Percentiles rank a stretch among this genome's conserved stretches.
Evolutionary conservation across 164 flowering plant species (phyloP).

Genomic region (Stephania cephalantha): DNA sequence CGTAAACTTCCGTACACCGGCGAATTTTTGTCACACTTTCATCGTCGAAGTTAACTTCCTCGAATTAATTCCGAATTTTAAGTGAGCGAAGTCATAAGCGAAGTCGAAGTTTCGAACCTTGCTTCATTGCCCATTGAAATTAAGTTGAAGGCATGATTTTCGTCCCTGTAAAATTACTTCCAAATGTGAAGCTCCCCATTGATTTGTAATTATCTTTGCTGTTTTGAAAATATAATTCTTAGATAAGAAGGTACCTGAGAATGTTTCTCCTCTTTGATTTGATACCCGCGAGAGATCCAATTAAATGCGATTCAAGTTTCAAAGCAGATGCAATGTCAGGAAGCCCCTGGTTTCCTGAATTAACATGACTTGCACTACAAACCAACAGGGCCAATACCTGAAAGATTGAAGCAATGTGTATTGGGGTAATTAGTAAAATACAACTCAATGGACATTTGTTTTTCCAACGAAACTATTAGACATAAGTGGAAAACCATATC

Average conservation of each 20-base stretch:
- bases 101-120: too few species aligned
- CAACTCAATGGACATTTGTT: too few species aligned
- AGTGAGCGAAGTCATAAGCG: too few species aligned
- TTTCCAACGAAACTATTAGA: background rate
- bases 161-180: background rate
- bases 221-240: background rate
- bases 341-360: background rate
- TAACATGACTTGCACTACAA: background rate
- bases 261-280: background rate
- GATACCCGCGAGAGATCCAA: background rate
- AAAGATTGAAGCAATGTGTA: conserved; percentile 1
- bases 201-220: background rate
- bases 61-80: too few species aligned
- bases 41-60: too few species aligned
- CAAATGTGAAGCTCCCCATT: background rate
- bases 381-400: background rate
- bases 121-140: background rate
- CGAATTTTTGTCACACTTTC: too few species aligned
- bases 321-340: background rate
- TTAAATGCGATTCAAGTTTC: background rate
- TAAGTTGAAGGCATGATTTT: background rate
- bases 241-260: background rate
- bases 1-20: too few species aligned
- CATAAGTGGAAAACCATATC: background rate
- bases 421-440: too few species aligned